A percentile compares a stretch with the other conserved stretches of the same genome.
These are phyloP conservation scores for Macrolepiota dolichaula DNA, from an alignment of 768 basidiomycete species.

Conservation along the genomic window DNA sequence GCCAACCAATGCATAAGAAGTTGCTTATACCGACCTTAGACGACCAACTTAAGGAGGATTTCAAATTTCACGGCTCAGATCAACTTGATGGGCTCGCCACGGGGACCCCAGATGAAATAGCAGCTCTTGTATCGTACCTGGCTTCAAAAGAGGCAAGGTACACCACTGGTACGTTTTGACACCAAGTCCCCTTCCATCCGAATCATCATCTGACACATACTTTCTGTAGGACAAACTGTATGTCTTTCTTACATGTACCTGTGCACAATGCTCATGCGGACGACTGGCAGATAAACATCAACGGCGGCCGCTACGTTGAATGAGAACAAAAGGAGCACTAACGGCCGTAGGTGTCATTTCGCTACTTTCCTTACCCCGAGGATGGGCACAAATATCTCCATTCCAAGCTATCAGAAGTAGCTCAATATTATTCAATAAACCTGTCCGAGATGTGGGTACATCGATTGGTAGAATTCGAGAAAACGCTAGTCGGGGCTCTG, in stretches of 20 bases:
- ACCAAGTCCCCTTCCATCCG: not conserved
- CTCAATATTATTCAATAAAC: not conserved
- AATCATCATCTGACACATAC: not conserved
- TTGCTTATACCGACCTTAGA: not conserved
- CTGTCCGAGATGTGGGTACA: not conserved
- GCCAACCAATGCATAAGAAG: not conserved
- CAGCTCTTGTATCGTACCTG: constrained; percentile 19
- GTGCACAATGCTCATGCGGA: not conserved
- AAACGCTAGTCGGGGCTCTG: no score
- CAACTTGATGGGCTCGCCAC: not conserved
- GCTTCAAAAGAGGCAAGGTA: constrained; percentile 18
- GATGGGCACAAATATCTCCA: not conserved
- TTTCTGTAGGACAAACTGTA: not conserved
- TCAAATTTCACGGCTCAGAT: not conserved
- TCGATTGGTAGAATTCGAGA: no score
- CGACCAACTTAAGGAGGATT: not conserved
- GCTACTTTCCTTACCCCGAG: not conserved
- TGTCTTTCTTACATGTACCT: not conserved
- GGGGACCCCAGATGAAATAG: constrained; percentile 15
- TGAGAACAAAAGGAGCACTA: not conserved
- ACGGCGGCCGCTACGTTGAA: constrained; percentile 14
- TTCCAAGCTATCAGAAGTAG: not conserved
- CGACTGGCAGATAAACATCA: constrained; percentile 1
- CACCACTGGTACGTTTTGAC: constrained; percentile 16
- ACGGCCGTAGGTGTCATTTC: constrained; percentile 5